Evolutionary conservation across 108 stramenopile genomes (phyloP), one percentile per base, ranked within the genome.

Genomic region (Schizochytrium sp.): DNA sequence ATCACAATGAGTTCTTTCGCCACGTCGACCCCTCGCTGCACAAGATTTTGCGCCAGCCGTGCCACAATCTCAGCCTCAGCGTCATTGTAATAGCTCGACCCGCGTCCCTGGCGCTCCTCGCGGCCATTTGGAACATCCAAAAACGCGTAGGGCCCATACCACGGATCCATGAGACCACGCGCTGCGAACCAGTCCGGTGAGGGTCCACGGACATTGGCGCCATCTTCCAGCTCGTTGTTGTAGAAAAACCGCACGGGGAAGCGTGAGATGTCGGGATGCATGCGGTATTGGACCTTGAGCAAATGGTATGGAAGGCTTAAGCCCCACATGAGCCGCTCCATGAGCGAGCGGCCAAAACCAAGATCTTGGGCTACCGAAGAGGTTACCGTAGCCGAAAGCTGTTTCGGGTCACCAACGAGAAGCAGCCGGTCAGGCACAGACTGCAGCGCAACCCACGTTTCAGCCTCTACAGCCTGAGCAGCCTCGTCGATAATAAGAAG

Each of bases 251-350:
- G 91, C 29, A 96, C 92, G 0, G 97, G 96, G 90, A 97, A 98
- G 72, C 94, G 92, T 19, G 96, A 94, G 34, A 98, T 97, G n/a
- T 88, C 76, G 12, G 97, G 96, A 87, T 97, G 96, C 98, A 97
- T 97, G 89, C 98, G 94, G 93, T 98, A 98, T 93, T 99, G 99
- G 19, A 95, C 95, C 88, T 98, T 93, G 55, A 99, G 93, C 94
- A 99, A 91, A 69, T 97, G 95, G 23, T 83, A 53, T 18, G 76
- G 76, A 6, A 53, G 48, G 43, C 48, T 53, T 2, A 83, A 23
- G 58, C 34, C 57, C 58, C 57, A 43, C 87, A 87, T 58, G 60
- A 87, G 87, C 14, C 87, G 76, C 58, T 87, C 87, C 57, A 87
- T 87, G 58, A 57, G 57, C 28, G 57, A 58, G 4, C 87, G 87